Evolutionary conservation across 2,329 filamentous ascomycete species (phyloP), one percentile per base, ranked within the genome.

Genomic region (Aphanoascus verrucosus): DNA sequence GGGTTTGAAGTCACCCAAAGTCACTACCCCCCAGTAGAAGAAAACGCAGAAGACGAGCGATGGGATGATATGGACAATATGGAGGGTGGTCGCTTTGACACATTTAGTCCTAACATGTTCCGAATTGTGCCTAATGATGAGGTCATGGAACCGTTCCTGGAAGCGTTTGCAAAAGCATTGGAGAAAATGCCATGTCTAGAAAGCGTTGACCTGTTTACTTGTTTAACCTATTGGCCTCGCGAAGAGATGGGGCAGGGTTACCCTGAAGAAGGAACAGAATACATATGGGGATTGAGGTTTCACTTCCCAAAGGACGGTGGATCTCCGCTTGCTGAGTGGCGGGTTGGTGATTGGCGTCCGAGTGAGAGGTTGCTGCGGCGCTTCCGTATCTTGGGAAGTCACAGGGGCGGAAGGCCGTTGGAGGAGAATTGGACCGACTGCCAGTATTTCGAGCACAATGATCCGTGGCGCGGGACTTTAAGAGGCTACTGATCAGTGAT

Each of bases 101-200:
- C 48, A 9, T 32, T 44, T 42, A 14, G 15, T 11, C 17, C 43
- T 44, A 43, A 48, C 9, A 28, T 45, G 37, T 56, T 53, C 44
- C 50, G 54, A 12, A 46, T 51, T 38, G 32, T 35, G 28, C 54
- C 54, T 32, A 46, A 23, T 42, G 42, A 53, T 42, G 40, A 56
- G n/a, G 32, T 31, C 20, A 42, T 56, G 3, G 54, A 53, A 34
- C 54, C 54, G 32, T 47, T 56, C 7, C 35, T 56, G 20, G 41
- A 53, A 12, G 37, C 50, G 14, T 56, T 53, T 51, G 54, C 50
- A 17, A 56, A 46, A 32, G 50, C 54, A 37, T 23, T 56, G 46
- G 23, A 43, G 15, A 53, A 53, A 7, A 56, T 56, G 54, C 54
- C 51, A 17, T 42, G 19, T n/a, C 38, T 53, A 6, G 45, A 54